Base-by-base conservation (phyloP, 768 basidiomycete genomes). In the Auricularia sp. region DNA sequence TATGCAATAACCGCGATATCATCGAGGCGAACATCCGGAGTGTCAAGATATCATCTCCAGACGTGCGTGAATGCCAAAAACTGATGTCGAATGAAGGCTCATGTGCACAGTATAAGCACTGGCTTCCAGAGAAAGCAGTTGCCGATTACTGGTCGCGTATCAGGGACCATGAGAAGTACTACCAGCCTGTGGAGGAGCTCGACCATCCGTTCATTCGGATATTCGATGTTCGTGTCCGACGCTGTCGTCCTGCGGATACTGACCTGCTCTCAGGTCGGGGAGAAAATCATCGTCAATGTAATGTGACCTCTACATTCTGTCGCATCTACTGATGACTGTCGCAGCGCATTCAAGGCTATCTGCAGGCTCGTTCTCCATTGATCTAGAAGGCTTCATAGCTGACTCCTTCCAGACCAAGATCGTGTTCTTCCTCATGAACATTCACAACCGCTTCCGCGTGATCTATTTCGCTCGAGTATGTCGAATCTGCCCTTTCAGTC, bases 361-460 rank as follows among this genome's bases (percentile, higher is more conserved):
- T 96, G 2, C 91, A 93, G 76, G 89, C 88, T 65, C 42, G 77
- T 67, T n/a, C 14, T 3, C n/a, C 11, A 23, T 36, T 18, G 47
- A 16, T 6, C 10, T 1, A 6, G 8, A 10, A 0, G 21, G 10
- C 1, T 44, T 10, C 43, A 1, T 10, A 44, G 10, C 11, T 44
- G 6, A 51, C 16, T 62, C 1, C 53, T 61, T 69, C 16, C 75
- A 98, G 87, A 93, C 93, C 2, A 80, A 96, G 66, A 94, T 98
- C 65, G 91, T 98, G 33, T 99, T 98, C 81, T 98, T 97, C 81
- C 80, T 99, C 56, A 98, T 98, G 97, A 99, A 99, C 74, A 98
- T 99, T 60, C 96, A 99, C 76, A 98, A 94, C 71, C 82, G 83
- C 67, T 90, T 87, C 72, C 82, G 96, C 23, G 93, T 88, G 59